Evolutionary conservation across 83 land plant genomes (phyloP), one percentile per base, ranked within the genome.

Genomic region (Picea mariana): DNA sequence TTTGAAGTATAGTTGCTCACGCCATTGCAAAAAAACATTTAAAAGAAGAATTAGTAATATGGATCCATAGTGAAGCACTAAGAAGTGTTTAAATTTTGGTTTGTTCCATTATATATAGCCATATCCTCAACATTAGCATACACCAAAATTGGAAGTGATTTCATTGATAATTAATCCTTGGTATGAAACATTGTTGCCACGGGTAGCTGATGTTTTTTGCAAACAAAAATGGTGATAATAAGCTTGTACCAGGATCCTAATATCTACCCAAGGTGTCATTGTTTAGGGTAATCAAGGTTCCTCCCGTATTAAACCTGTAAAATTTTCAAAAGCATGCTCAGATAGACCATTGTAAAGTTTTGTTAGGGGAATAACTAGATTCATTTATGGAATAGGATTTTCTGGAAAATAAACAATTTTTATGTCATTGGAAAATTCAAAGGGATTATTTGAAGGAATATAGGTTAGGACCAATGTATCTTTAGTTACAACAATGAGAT

Each of bases 21-120:
- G 24, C 91, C 83, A 78, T 95, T 94, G 58, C 94, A 90, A 79
- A 95, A 93, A 80, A 91, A 96, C 66, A 95, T 17, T 62, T 96
- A 84, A 1, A 95, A 62, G 26, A 88, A 75, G 80, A 91, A 93
- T 6, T 21, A 34, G 85, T 82, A 95, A 27, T 58, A 12, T 5
- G 83, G 42, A 55, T 91, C 93, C 13, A 89, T 84, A 5, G 85
- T 17, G 64, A 95, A 89, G 1, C 61, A 34, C 96, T 96, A 95
- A 2, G 94, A 89, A 4, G 93, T 82, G 67, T 93, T 93, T 68
- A 83, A 86, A 20, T 58, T 17, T 2, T 62, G 55, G 62, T 61
- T 64, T 21, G 77, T 20, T 6, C 67, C 47, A 8, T 12, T 6
- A 18, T 83, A 73, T 23, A 79, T 82, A 63, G 38, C 81, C 90